Evolutionary conservation across 257 asterid species (phyloP).

Genomic region (Scutellaria barbata): DNA sequence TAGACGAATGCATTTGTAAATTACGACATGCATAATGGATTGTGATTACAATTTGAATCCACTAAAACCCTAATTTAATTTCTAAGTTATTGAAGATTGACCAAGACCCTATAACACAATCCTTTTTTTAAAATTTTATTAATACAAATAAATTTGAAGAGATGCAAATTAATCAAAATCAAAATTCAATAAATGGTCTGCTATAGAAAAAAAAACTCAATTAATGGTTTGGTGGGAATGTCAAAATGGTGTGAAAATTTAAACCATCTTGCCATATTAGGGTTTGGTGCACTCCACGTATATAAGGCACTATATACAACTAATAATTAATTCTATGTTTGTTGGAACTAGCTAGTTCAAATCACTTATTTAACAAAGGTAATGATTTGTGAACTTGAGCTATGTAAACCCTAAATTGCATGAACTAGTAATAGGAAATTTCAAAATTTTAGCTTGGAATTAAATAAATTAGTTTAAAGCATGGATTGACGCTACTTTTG

Average conservation of each 20-base stretch:
- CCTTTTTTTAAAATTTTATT: too few species aligned
- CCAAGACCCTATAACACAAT: too few species aligned
- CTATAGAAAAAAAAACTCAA: too few species aligned
- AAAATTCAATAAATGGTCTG: not conserved
- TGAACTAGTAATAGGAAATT: constrained; percentile 12
- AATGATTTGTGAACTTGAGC: constrained; percentile 3
- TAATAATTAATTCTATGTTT: constrained; percentile 2
- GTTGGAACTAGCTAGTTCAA: constrained; percentile 15
- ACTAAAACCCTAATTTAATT: too few species aligned
- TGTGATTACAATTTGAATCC: too few species aligned
- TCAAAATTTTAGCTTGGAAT: not conserved
- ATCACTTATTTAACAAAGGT: constrained; percentile 2
- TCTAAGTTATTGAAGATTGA: too few species aligned
- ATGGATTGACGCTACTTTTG: not conserved
- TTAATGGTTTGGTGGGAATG: too few species aligned
- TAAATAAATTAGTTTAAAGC: not conserved
- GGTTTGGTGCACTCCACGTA: constrained; percentile 40
- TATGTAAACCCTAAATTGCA: not conserved
- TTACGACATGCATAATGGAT: too few species aligned
- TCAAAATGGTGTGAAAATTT: not conserved
- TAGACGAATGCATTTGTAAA: too few species aligned
- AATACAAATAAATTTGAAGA: not conserved
- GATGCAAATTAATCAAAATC: not conserved
- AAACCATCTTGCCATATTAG: constrained; percentile 25
- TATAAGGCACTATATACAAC: constrained; percentile 23